Evolutionary conservation across 495 filamentous ascomycete genomes (phyloP).

Genomic region (Recurvomyces mirabilis): DNA sequence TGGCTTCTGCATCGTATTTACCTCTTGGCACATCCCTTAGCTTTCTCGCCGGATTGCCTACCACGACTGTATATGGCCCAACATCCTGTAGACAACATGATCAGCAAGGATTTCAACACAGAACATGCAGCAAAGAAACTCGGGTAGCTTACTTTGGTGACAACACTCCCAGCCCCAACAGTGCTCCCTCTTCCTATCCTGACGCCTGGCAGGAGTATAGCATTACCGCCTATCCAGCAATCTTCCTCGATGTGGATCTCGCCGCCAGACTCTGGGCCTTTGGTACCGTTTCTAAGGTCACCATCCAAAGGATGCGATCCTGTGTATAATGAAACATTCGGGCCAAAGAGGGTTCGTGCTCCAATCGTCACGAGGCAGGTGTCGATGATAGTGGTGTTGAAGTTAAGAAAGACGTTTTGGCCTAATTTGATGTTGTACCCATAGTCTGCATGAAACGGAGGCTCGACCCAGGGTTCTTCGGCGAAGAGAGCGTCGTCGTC

Average conservation of each 20-base stretch:
- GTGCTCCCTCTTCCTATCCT: constrained; percentile 66
- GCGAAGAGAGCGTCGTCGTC: constrained; percentile 51
- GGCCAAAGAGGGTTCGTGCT: constrained; percentile 65
- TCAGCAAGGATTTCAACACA: background rate
- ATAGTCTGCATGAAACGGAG: constrained; percentile 63
- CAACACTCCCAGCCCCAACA: constrained; percentile 79
- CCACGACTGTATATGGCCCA: constrained; percentile 27
- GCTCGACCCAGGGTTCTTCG: constrained; percentile 57
- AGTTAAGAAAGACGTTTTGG: constrained; percentile 63
- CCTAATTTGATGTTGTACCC: constrained; percentile 63
- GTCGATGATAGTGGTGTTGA: constrained; percentile 64
- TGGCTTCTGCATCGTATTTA: constrained; percentile 11
- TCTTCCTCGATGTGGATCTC: constrained; percentile 75
- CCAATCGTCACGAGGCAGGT: constrained; percentile 69
- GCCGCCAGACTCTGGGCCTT: constrained; percentile 64
- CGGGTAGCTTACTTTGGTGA: no score
- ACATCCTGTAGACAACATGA: constrained; percentile 19
- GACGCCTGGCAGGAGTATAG: constrained; percentile 64
- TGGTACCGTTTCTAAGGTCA: constrained; percentile 55
- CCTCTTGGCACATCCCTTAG: constrained; percentile 12
- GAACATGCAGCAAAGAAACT: constrained; percentile 33
- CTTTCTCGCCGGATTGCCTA: constrained; percentile 30
- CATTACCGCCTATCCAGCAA: constrained; percentile 80
- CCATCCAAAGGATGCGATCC: constrained; percentile 72
- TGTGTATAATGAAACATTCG: constrained; percentile 61